Base-by-base conservation (phyloP, 2,329 filamentous ascomycete species). In the Metarhizium album region DNA sequence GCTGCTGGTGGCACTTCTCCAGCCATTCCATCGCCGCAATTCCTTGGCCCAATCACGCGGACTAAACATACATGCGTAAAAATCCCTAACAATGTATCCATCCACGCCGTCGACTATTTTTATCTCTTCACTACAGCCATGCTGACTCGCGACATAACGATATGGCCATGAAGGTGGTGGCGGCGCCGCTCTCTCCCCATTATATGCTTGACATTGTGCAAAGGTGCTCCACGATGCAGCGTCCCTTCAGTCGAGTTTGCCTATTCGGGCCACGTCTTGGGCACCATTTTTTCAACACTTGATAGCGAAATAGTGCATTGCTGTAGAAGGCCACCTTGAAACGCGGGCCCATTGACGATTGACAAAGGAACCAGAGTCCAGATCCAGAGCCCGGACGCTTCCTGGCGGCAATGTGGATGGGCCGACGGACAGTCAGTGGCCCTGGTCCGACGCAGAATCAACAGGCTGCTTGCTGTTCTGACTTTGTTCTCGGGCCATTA, bases 401-500 rank as follows among this genome's bases (percentile, higher is more conserved):
- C 33, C 9, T 14, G 11, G 33, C 33, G 33, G 33, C 33, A n/a
- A n/a, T n/a, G n/a, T n/a, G n/a, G n/a, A n/a, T n/a, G n/a, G n/a
- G n/a, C n/a, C n/a, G n/a, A n/a, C n/a, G n/a, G n/a, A n/a, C n/a
- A n/a, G n/a, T n/a, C n/a, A n/a, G n/a, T n/a, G n/a, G n/a, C n/a
- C n/a, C n/a, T n/a, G n/a, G n/a, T n/a, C n/a, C n/a, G n/a, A n/a
- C n/a, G n/a, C n/a, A n/a, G n/a, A n/a, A n/a, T n/a, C n/a, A n/a
- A n/a, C n/a, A n/a, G n/a, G n/a, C n/a, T n/a, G n/a, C n/a, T n/a
- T n/a, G 48, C 7, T 22, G 29, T 14, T 48, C 23, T 8, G 20
- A 20, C 42, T 55, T 52, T 35, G 27, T 18, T 14, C 53, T 54
- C 14, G 23, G 42, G 20, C 53, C 45, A 31, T 56, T 56, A 22